These are phyloP conservation scores for Kwoniella sp. DNA, from an alignment of 768 basidiomycete genomes.

Conservation along the genomic window DNA sequence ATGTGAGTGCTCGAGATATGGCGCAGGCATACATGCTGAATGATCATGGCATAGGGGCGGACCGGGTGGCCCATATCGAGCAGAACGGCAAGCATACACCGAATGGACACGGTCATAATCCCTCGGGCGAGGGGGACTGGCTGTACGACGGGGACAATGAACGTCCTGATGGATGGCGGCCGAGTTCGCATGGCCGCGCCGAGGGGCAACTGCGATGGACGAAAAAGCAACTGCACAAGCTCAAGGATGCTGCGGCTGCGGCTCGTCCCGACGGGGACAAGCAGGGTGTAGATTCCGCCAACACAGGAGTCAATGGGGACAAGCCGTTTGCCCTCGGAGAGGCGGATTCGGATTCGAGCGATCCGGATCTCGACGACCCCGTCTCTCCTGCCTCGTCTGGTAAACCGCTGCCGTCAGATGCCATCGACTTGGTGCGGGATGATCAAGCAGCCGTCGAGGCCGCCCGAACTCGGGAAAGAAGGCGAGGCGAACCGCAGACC, in stretches of 20 bases:
- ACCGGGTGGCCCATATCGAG: constrained; percentile 22
- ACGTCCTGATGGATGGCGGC: constrained; percentile 28
- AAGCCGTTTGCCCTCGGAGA: constrained; percentile 37
- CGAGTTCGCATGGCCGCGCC: constrained; percentile 1
- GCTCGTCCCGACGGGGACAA: no score
- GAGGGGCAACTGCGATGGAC: constrained; percentile 21
- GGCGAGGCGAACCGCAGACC: constrained; percentile 60
- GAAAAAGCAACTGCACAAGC: constrained; percentile 15
- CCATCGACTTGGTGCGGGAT: constrained; percentile 83
- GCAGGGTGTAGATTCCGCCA: no score
- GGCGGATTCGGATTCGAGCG: constrained; percentile 17
- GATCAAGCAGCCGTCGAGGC: constrained; percentile 58
- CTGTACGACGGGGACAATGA: constrained; percentile 45
- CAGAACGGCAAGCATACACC: background rate
- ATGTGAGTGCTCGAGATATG: constrained; percentile 27
- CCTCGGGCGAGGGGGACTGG: constrained; percentile 28
- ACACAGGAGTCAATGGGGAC: constrained; percentile 26
- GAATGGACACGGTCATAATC: constrained; percentile 10
- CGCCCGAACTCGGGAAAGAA: constrained; percentile 57
- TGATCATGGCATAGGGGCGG: constrained; percentile 31
- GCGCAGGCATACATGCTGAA: constrained; percentile 6
- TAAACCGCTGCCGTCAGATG: constrained; percentile 55
- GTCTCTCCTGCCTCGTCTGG: constrained; percentile 20
- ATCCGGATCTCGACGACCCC: constrained; percentile 31
- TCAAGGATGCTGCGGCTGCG: no score